Evolutionary conservation across 2,329 filamentous ascomycete genomes (phyloP).

Genomic region (Ceratocystis papillata): DNA sequence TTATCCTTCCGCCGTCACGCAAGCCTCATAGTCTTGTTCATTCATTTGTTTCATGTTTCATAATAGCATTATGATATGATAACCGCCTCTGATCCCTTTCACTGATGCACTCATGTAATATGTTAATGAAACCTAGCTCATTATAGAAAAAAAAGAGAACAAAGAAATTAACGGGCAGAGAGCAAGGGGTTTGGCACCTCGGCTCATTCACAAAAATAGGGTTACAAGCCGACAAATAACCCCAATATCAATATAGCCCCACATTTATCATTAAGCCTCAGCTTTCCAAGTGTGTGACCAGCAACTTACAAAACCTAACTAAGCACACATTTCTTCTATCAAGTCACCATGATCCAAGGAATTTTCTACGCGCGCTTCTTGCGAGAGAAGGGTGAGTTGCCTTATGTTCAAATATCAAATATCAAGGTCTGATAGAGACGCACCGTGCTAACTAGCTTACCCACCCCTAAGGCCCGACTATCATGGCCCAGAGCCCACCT

Average conservation of each 20-base stretch:
- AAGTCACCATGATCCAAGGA: constrained; percentile 49
- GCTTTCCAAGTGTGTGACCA: too few species aligned
- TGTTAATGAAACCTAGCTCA: not conserved
- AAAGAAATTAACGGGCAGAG: too few species aligned
- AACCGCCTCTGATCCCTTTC: not conserved
- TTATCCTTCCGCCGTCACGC: not conserved
- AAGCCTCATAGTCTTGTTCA: not conserved
- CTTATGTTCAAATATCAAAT: not conserved
- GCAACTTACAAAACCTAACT: not conserved
- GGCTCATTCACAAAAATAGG: too few species aligned
- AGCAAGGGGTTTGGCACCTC: too few species aligned
- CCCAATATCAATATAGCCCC: not conserved
- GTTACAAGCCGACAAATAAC: too few species aligned
- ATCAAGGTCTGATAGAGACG: not conserved
- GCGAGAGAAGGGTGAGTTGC: constrained; percentile 46
- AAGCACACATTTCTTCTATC: constrained; percentile 3
- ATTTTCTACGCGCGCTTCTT: constrained; percentile 63
- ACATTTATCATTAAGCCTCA: not conserved
- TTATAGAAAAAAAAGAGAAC: too few species aligned
- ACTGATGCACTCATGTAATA: not conserved
- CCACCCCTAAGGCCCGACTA: constrained; percentile 49
- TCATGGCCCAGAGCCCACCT: constrained; percentile 33
- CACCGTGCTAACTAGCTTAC: constrained; percentile 46
- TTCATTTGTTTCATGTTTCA: constrained; percentile 8
- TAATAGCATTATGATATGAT: constrained; percentile 3